Evolutionary conservation across 208 protist genomes (phyloP), one percentile per base, ranked within the genome.

Genomic region (Borovskyia barvae): DNA sequence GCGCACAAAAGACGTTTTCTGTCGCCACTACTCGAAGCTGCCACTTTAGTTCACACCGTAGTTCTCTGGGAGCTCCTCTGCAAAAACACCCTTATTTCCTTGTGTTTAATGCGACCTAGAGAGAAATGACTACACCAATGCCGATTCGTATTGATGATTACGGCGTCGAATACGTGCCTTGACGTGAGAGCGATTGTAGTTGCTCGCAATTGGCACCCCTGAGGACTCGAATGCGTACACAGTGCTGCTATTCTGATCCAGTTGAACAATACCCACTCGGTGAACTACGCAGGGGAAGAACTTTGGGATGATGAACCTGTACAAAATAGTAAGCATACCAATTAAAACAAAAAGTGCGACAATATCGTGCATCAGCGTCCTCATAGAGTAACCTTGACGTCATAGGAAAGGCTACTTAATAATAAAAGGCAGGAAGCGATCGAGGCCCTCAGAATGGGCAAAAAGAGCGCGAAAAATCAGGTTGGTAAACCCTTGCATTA

Each of bases 271-370:
- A 3, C 53, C 48, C 15, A 72, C 66, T 14, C 54, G 40, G 19
- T 67, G n/a, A 1, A 68, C 56, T 5, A 68, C 73, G 35, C 42
- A 22, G 1, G 76, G 80, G 37, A 82, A 87, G 5, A 81, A 45
- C 17, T 46, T 65, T 14, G 75, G 72, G 37, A 83, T 79, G 2
- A 83, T 59, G 26, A 69, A 78, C 24, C 26, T 65, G 58, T 81
- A 83, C 28, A 81, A 42, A 6, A 78, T 54, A 47, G 74, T 26
- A 2, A 80, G 67, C 20, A 41, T 43, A 3, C 47, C 50, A 4
- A 69, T 29, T 17, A 83, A 40, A 45, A 77, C 15, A 1, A 62
- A 8, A 1, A 81, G 29, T 5, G 43, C 46, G 8, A 67, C 19
- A 0, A 62, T 3, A 11, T 54, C 47, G 37, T 62, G 48, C 17